Evolutionary conservation across 768 basidiomycete species (phyloP), one percentile per base, ranked within the genome.

Genomic region (Mycena latifolia): DNA sequence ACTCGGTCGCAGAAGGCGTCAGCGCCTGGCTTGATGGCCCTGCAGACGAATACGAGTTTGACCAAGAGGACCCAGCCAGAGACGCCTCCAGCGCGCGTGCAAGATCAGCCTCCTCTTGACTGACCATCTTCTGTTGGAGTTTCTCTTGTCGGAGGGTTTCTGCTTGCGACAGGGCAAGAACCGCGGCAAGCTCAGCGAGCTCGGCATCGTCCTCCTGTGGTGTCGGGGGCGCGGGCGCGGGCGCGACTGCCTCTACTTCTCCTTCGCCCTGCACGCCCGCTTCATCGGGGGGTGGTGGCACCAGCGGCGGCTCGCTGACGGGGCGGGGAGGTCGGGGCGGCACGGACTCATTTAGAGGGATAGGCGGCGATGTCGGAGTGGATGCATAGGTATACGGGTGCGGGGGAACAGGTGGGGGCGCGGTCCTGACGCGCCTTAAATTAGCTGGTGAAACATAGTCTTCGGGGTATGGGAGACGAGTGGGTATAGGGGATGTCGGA

Each of bases 41-140:
- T 29, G 72, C 66, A 47, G 67, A 71, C 0, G 61, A 63, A 28
- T 73, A 72, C 28, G 68, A 60, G 55, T 58, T 67, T 33, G 62
- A 22, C 63, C 50, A 64, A 12, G 61, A 45, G 15, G 46, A 48
- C 11, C 39, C 46, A 14, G 65, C 45, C 70, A 82, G 66, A 1
- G 89, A 91, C 63, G 84, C 84, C 68, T 86, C 83, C 62, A 94
- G 69, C 0, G 91, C 92, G 66, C 81, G 82, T 24, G 86, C 86
- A 17, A 93, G 78, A 46, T 92, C 89, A 31, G 88, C 87, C 62
- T 92, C 90, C 72, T 93, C 91, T 67, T 84, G 82, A 59, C 66
- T 74, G 8, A 66, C 71, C 20, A 84, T 63, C 52, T 79, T 77
- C 25, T 80, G 77, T 52, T 78, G 75, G 33, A 75, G 58, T 28